A percentile compares a stretch with the other conserved stretches of the same genome.
Evolutionary conservation across 208 protist species (phyloP).

Genomic region (Blastocrithidia nonstop): DNA sequence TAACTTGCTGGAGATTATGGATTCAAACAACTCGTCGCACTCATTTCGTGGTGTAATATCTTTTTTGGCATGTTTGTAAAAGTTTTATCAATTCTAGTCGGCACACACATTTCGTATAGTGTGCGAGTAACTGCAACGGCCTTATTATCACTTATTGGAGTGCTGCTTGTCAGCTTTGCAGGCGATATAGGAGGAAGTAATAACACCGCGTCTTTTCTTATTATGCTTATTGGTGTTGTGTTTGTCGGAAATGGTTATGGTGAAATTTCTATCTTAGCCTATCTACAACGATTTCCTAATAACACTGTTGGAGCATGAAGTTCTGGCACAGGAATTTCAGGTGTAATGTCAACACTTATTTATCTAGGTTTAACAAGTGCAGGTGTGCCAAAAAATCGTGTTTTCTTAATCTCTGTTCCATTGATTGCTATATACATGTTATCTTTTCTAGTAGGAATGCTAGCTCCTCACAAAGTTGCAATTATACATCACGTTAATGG

Average conservation of each 20-base stretch:
- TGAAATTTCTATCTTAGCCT: conserved; percentile 58
- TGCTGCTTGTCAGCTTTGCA: conserved; percentile 59
- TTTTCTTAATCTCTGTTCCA: conserved; percentile 67
- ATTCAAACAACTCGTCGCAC: conserved; percentile 42
- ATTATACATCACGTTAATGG: conserved; percentile 7
- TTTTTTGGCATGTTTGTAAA: conserved; percentile 68
- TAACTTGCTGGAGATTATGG: conserved; percentile 28
- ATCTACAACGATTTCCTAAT: conserved; percentile 64
- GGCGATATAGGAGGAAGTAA: conserved; percentile 21
- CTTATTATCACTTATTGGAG: conserved; percentile 29
- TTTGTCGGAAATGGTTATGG: conserved; percentile 63
- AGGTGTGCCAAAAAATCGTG: conserved; percentile 20
- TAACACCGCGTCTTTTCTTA: conserved; percentile 33
- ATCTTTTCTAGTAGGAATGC: conserved; percentile 51
- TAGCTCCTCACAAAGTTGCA: conserved; percentile 23
- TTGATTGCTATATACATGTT: conserved; percentile 46
- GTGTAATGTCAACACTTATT: conserved; percentile 54
- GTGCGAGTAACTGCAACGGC: conserved; percentile 46
- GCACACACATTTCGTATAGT: conserved; percentile 49
- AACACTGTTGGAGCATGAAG: conserved; percentile 72
- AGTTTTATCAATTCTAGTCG: conserved; percentile 62
- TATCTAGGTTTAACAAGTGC: conserved; percentile 50
- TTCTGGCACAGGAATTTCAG: conserved; percentile 78
- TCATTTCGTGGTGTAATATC: conserved; percentile 67
- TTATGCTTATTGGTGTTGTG: conserved; percentile 54